Evolutionary conservation across 164 flowering plant genomes (phyloP).

Genomic region (Cinnamomum chago): DNA sequence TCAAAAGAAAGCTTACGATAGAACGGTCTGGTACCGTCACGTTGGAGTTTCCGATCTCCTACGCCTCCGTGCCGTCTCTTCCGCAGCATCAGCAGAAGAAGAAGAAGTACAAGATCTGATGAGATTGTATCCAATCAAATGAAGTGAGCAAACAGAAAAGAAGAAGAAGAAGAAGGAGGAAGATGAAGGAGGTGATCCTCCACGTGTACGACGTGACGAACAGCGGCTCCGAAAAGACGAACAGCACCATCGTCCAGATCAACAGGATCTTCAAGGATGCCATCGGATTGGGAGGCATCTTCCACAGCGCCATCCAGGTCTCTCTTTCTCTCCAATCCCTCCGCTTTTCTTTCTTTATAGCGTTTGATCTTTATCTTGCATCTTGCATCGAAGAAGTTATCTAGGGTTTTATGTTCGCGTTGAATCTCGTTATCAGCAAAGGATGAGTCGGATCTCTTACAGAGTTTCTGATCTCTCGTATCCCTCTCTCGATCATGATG

Average conservation of each 20-base stretch:
- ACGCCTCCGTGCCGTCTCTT: too few species aligned
- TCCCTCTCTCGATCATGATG: too few species aligned
- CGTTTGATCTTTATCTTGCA: not conserved
- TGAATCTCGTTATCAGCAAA: too few species aligned
- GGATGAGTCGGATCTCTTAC: too few species aligned
- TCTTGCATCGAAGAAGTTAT: not conserved
- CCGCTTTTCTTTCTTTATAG: too few species aligned
- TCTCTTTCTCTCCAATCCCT: not conserved
- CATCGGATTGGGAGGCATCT: slow-evolving; percentile 96
- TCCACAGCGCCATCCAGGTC: slow-evolving; percentile 96
- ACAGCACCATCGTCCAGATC: slow-evolving; percentile 91
- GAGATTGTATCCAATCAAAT: too few species aligned
- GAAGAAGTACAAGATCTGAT: too few species aligned
- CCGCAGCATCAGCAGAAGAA: too few species aligned
- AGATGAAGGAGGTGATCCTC: slow-evolving; percentile 68
- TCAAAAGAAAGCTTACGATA: too few species aligned
- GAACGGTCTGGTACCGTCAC: too few species aligned
- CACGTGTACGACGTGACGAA: slow-evolving; percentile 94
- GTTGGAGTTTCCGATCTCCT: too few species aligned
- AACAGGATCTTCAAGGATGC: slow-evolving; percentile 98
- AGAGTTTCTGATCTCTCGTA: too few species aligned
- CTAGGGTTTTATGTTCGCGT: slow-evolving; percentile 16
- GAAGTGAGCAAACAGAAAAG: not conserved
- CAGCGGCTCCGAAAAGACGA: slow-evolving; percentile 81
- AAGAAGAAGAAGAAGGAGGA: slow-evolving; percentile 11